These are phyloP conservation scores for Monosporascus sp. DNA, from an alignment of 2,329 filamentous ascomycete species.

Conservation along the genomic window DNA sequence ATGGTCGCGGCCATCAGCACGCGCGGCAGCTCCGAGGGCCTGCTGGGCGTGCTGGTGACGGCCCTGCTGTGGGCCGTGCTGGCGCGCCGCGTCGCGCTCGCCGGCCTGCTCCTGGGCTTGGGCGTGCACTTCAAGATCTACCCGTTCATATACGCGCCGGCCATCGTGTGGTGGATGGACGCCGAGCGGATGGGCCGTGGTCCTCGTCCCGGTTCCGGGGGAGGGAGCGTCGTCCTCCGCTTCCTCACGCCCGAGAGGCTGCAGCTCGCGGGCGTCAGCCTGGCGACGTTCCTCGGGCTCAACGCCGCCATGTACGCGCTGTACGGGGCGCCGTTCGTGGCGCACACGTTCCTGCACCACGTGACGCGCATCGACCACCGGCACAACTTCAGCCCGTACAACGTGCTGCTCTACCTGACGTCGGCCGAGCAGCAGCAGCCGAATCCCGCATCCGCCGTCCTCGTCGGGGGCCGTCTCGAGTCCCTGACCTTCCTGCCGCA, in stretches of 20 bases:
- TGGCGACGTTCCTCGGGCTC: slow-evolving; percentile 66
- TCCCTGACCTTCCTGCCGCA: slow-evolving; percentile 87
- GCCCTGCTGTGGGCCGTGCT: slow-evolving; percentile 79
- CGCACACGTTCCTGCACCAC: slow-evolving; percentile 91
- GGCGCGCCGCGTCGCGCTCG: slow-evolving; percentile 54
- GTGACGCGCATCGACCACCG: slow-evolving; percentile 89
- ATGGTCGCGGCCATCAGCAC: slow-evolving; percentile 99
- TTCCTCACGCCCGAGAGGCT: slow-evolving; percentile 54
- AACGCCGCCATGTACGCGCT: slow-evolving; percentile 75
- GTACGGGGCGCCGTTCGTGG: slow-evolving; percentile 76
- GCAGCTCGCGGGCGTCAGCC: slow-evolving; percentile 56
- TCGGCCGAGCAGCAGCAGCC: slow-evolving; percentile 50
- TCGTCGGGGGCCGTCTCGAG: slow-evolving; percentile 44
- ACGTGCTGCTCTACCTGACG: slow-evolving; percentile 80
- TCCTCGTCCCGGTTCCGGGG: slow-evolving; percentile 8
- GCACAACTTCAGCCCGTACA: slow-evolving; percentile 98
- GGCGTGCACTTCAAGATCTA: slow-evolving; percentile 98
- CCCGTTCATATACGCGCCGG: slow-evolving; percentile 87
- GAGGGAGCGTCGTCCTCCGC: slow-evolving; percentile 20
- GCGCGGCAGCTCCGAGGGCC: slow-evolving; percentile 84
- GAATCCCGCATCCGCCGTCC: slow-evolving; percentile 1
- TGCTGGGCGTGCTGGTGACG: slow-evolving; percentile 80
- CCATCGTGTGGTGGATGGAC: slow-evolving; percentile 78
- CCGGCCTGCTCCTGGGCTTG: slow-evolving; percentile 72
- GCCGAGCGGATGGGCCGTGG: slow-evolving; percentile 35